Conservation (phyloP, 2,329 filamentous ascomycete species). For the Phoma sp. region DNA sequence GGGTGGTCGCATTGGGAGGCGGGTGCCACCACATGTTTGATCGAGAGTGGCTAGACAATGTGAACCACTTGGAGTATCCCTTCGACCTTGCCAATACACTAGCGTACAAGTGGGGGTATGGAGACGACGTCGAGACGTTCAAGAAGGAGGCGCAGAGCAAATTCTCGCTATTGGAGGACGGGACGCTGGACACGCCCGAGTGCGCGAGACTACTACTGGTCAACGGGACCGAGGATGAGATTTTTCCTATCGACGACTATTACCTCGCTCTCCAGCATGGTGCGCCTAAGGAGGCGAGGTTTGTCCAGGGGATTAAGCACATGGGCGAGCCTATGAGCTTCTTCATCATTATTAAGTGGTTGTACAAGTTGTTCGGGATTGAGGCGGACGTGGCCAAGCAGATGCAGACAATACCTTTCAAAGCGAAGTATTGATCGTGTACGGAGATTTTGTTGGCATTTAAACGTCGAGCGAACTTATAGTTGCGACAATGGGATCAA, state of each 20-base stretch:
- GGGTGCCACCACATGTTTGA: slow-evolving; percentile 65
- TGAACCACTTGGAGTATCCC: slow-evolving; percentile 65
- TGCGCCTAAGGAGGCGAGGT: slow-evolving; percentile 59
- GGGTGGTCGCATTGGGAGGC: slow-evolving; percentile 61
- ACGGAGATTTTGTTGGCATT: neutral
- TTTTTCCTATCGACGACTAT: slow-evolving; percentile 68
- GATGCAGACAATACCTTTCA: slow-evolving; percentile 56
- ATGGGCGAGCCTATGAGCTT: slow-evolving; percentile 61
- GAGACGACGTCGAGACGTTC: slow-evolving; percentile 49
- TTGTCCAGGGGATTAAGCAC: slow-evolving; percentile 54
- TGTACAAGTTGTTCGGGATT: slow-evolving; percentile 57
- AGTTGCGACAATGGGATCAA: no score
- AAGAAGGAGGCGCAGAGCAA: slow-evolving; percentile 56
- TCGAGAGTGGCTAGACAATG: slow-evolving; percentile 59
- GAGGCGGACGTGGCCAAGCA: slow-evolving; percentile 52
- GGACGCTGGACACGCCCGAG: slow-evolving; percentile 58
- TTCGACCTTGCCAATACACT: slow-evolving; percentile 62
- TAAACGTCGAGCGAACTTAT: neutral
- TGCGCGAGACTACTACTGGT: slow-evolving; percentile 62
- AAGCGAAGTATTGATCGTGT: slow-evolving; percentile 49
- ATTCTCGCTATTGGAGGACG: slow-evolving; percentile 63
- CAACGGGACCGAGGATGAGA: slow-evolving; percentile 65
- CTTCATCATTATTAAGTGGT: slow-evolving; percentile 56
- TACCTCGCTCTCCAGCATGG: slow-evolving; percentile 62
- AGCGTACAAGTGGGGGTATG: slow-evolving; percentile 57